Percentiles rank a stretch among this genome's conserved stretches.
These are phyloP conservation scores for Tylopilus intermedius DNA, from an alignment of 768 basidiomycete genomes.

Conservation along the genomic window DNA sequence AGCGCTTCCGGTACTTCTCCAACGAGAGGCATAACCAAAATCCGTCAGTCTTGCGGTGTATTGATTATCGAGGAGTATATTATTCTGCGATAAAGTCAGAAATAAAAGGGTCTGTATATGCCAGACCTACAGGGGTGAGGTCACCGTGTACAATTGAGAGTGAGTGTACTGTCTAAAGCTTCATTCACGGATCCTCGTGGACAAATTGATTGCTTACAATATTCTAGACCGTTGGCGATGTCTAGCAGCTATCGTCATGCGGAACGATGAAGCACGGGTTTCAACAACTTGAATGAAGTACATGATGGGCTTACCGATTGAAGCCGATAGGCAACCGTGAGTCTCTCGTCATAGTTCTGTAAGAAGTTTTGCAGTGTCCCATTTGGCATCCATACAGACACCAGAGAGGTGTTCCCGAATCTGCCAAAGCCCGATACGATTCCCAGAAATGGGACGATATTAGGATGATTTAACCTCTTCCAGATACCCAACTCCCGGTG, in stretches of 20 bases:
- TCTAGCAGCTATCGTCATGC: neutral
- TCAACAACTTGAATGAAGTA: no score
- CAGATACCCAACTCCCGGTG: slow-evolving; percentile 13
- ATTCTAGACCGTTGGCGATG: neutral
- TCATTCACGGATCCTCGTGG: neutral
- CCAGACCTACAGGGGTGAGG: slow-evolving; percentile 5
- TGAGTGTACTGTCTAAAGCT: slow-evolving; percentile 1
- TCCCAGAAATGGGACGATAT: slow-evolving; percentile 14
- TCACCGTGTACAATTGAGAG: slow-evolving; percentile 4
- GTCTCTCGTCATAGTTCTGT: neutral
- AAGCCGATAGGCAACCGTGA: slow-evolving; percentile 3
- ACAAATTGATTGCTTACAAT: neutral
- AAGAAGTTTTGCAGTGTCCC: slow-evolving; percentile 2
- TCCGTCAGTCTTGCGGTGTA: slow-evolving; percentile 1
- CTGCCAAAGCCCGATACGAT: slow-evolving; percentile 4
- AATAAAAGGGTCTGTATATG: neutral
- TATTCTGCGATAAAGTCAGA: slow-evolving; percentile 3
- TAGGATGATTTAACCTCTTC: slow-evolving; percentile 7
- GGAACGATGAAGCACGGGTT: no score
- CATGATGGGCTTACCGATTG: neutral
- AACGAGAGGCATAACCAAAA: slow-evolving; percentile 9
- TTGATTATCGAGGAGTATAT: slow-evolving; percentile 6
- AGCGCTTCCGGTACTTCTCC: slow-evolving; percentile 4
- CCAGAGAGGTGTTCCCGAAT: slow-evolving; percentile 4
- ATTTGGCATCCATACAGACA: slow-evolving; percentile 11